A percentile compares a stretch with the other conserved stretches of the same genome.
These are phyloP conservation scores for Skeletonema costatum DNA, from an alignment of 108 stramenopile genomes.

Conservation along the genomic window DNA sequence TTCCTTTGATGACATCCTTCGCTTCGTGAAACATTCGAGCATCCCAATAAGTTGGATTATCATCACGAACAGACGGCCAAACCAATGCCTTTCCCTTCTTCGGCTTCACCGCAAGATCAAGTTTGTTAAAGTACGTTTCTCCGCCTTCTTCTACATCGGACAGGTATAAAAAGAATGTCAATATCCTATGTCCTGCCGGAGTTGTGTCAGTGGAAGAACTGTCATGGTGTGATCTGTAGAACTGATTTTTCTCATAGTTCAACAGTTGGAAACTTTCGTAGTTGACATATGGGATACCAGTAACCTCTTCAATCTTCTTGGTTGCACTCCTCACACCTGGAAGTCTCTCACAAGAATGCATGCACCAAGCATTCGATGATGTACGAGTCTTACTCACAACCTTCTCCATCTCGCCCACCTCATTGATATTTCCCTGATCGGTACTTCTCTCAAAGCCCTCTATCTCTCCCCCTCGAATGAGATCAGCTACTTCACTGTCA, in stretches of 20 bases:
- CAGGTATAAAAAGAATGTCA: slow-evolving; percentile 88
- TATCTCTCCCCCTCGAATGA: slow-evolving; percentile 48
- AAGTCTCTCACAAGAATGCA: slow-evolving; percentile 47
- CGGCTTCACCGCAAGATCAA: slow-evolving; percentile 54
- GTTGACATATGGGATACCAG: slow-evolving; percentile 54
- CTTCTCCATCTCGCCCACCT: slow-evolving; percentile 61
- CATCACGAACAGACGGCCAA: slow-evolving; percentile 75
- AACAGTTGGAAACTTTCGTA: slow-evolving; percentile 72
- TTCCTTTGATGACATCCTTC: slow-evolving; percentile 69
- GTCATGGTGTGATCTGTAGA: slow-evolving; percentile 81
- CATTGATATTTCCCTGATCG: slow-evolving; percentile 59
- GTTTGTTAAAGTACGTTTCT: slow-evolving; percentile 76
- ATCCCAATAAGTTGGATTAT: slow-evolving; percentile 59
- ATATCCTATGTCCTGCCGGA: slow-evolving; percentile 75
- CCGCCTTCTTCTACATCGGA: slow-evolving; percentile 88
- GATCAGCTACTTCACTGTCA: slow-evolving; percentile 47
- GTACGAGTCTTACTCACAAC: slow-evolving; percentile 68
- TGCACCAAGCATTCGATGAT: slow-evolving; percentile 68
- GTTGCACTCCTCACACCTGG: slow-evolving; percentile 43
- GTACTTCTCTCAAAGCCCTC: slow-evolving; percentile 50
- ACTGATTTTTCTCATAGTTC: slow-evolving; percentile 50
- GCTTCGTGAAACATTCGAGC: slow-evolving; percentile 68
- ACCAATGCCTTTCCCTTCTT: slow-evolving; percentile 73
- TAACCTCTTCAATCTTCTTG: slow-evolving; percentile 55
- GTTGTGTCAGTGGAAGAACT: slow-evolving; percentile 49